Conservation (phyloP, 208 protist genomes). For the Trypanosoma rangeli region DNA sequence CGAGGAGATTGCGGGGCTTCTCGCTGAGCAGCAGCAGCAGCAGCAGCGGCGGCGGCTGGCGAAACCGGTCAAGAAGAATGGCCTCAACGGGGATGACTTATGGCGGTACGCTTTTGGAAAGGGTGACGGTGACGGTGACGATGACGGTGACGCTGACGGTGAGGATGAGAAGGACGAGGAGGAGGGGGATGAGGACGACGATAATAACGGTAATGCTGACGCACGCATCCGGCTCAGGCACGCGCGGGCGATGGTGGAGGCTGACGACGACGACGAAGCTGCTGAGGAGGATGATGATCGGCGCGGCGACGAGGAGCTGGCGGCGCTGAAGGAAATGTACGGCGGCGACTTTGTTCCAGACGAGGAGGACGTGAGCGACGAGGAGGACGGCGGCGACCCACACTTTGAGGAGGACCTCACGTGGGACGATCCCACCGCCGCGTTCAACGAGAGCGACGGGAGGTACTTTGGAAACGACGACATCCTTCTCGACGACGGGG, state of each 20-base stretch:
- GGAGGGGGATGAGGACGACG: conserved; percentile 36
- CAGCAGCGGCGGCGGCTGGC: conserved; percentile 16
- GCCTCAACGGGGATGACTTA: conserved; percentile 27
- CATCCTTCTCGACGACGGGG: conserved; percentile 38
- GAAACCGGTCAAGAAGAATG: conserved; percentile 9
- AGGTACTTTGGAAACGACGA: conserved; percentile 45
- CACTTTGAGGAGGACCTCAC: conserved; percentile 63
- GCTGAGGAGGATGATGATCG: conserved; percentile 33
- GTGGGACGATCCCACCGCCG: conserved; percentile 54
- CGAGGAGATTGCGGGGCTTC: conserved; percentile 71
- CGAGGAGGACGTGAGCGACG: conserved; percentile 60
- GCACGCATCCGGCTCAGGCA: conserved; percentile 33
- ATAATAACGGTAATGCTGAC: conserved; percentile 38
- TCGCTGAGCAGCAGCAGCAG: conserved; percentile 36
- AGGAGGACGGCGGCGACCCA: conserved; percentile 37
- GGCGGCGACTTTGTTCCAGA: conserved; percentile 69
- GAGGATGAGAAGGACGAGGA: conserved; percentile 38
- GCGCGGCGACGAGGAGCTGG: conserved; percentile 66
- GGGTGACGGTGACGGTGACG: conserved; percentile 34
- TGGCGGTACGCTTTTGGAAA: conserved; percentile 90
- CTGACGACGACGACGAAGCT: conserved; percentile 30
- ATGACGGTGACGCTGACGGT: conserved; percentile 39
- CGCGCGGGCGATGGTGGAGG: conserved; percentile 13
- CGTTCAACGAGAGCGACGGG: conserved; percentile 40
- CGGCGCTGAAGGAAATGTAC: conserved; percentile 84